Base-by-base conservation (phyloP, 768 basidiomycete genomes). In the Sarcomyxa edulis region DNA sequence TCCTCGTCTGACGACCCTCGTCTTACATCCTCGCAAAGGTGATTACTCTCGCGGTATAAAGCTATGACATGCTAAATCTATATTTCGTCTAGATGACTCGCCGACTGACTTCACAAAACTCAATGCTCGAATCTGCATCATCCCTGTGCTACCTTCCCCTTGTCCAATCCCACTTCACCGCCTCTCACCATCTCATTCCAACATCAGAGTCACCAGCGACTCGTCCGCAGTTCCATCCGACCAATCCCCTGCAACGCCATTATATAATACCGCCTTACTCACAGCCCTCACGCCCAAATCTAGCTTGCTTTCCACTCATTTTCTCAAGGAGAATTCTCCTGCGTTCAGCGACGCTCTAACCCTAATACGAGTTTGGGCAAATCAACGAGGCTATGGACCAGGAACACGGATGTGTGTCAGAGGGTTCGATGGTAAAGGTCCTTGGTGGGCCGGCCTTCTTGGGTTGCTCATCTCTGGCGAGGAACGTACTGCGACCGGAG, bases 351-450 rank as follows among this genome's bases (percentile, higher is more conserved):
- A 93, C 35, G 89, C 89, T 1, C 56, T 91, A 7, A 69, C 84
- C 0, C 68, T 97, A 1, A 74, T 97, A 11, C 76, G 90, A 7
- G 74, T 94, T 11, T 99, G 96, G 96, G 89, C 88, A 1, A 79
- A 81, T 35, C 85, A 93, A 49, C 71, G 93, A 28, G 91, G 91
- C 0, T 92, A 83, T 47, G 71, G 77, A 2, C 69, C 72, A 44
- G 77, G 82, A 8, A 56, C 61, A 3, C 60, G 66, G 28, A 52
- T 76, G 44, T 12, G 77, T 48, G 65, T 87, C 3, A 65, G 71
- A 11, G 88, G 88, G 11, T 93, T 83, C 52, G 84, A 79, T 50
- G 71, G 71, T 6, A 65, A 69, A 16, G 86, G 86, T 1, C 53
- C 67, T 4, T 84, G 71, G 74, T 92, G 89, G 89, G 61, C 62